A percentile compares a stretch with the other conserved stretches of the same genome.
Conservation (phyloP, 2,329 filamentous ascomycete genomes). For the Metarhizium rileyi region DNA sequence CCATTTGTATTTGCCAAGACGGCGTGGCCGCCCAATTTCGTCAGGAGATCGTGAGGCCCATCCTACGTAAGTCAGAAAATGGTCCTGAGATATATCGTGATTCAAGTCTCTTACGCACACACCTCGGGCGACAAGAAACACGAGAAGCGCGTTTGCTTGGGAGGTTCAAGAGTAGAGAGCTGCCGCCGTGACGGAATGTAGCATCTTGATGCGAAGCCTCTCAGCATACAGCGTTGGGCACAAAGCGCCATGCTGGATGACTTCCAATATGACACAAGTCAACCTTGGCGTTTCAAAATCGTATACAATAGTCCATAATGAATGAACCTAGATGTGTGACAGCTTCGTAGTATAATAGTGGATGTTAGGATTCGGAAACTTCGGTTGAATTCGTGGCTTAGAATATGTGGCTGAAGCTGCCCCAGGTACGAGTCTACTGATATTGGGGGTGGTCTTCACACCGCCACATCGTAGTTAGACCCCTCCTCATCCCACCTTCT, state of each 20-base stretch:
- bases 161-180: slow-evolving; percentile 8
- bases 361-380: too few relatives aligned
- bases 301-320: too few relatives aligned
- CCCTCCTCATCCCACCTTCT: slow-evolving; percentile 12
- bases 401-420: slow-evolving; percentile 8
- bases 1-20: slow-evolving; percentile 18
- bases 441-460: too few relatives aligned
- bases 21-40: slow-evolving; percentile 13
- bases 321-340: too few relatives aligned
- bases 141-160: slow-evolving; percentile 13
- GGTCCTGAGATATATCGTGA: not conserved
- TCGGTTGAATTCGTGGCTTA: slow-evolving; percentile 3
- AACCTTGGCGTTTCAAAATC: too few relatives aligned
- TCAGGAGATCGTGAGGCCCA: slow-evolving; percentile 11
- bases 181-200: slow-evolving; percentile 3
- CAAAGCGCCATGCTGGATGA: slow-evolving; percentile 14
- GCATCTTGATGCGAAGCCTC: slow-evolving; percentile 8
- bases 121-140: slow-evolving; percentile 12
- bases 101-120: not conserved
- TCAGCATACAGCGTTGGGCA: slow-evolving; percentile 11
- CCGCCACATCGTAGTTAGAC: slow-evolving; percentile 13
- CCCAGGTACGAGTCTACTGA: not conserved
- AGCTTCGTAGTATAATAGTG: too few relatives aligned
- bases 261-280: too few relatives aligned
- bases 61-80: slow-evolving; percentile 4